Percentiles rank a stretch among this genome's conserved stretches.
phyloP scores from a whole-genome alignment of 257 asterid species.

The Solanum virginianum region DNA sequence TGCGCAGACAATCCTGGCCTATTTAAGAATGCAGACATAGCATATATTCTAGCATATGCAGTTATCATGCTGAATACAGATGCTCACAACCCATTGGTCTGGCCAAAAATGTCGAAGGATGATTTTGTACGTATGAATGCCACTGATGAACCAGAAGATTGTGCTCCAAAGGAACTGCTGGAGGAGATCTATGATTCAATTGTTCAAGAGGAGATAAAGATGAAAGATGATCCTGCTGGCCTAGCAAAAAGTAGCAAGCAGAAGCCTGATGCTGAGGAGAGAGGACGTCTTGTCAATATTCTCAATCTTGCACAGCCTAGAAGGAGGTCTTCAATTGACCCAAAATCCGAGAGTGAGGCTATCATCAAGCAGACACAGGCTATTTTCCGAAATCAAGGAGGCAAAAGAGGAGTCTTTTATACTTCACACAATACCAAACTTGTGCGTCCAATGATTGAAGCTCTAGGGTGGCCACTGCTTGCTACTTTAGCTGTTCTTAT shows the following conservation, averaged over 20 bases:
- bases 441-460: constrained; percentile 91
- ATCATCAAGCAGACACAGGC: constrained; percentile 78
- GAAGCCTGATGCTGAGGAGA: constrained; percentile 68
- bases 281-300: constrained; percentile 69
- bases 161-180: constrained; percentile 83
- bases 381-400: constrained; percentile 67
- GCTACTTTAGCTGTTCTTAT: constrained; percentile 96
- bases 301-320: constrained; percentile 94
- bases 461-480: constrained; percentile 98
- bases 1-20: constrained; percentile 93
- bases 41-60: constrained; percentile 98
- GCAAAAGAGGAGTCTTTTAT: constrained; percentile 83
- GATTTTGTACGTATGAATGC: constrained; percentile 82
- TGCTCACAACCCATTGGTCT: constrained; percentile 98
- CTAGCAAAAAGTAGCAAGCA: constrained; percentile 55
- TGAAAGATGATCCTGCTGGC: constrained; percentile 80
- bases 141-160: constrained; percentile 77
- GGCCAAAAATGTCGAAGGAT: constrained; percentile 97
- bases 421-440: constrained; percentile 84
- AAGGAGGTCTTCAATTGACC: constrained; percentile 50
- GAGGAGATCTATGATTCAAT: constrained; percentile 97
- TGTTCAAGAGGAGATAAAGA: constrained; percentile 84
- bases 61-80: constrained; percentile 97
- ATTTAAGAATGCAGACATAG: constrained; percentile 96
- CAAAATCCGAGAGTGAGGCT: constrained; percentile 83